A percentile compares a stretch with the other conserved stretches of the same genome.
phyloP scores from a whole-genome alignment of 2,329 filamentous ascomycete genomes.

The Botrytis deweyae region DNA sequence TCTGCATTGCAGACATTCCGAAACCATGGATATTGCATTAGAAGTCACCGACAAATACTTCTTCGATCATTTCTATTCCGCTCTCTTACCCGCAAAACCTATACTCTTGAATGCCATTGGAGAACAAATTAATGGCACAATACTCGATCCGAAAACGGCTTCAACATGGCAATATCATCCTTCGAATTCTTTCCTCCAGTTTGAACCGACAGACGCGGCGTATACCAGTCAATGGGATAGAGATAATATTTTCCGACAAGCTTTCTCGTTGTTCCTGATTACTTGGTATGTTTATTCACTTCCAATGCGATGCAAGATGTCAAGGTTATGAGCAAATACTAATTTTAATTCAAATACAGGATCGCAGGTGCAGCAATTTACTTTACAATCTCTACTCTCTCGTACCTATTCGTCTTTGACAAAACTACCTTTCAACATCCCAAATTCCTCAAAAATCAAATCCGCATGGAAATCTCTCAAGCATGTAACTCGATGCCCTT shows the following conservation, averaged over 20 bases:
- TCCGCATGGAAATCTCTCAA: slow-evolving; percentile 80
- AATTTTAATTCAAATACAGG: slow-evolving; percentile 49
- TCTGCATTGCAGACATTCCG: neutral
- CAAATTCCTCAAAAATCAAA: slow-evolving; percentile 93
- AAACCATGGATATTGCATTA: slow-evolving; percentile 83
- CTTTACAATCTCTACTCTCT: slow-evolving; percentile 78
- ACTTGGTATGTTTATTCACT: slow-evolving; percentile 65
- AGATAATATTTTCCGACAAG: slow-evolving; percentile 75
- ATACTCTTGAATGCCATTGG: slow-evolving; percentile 53
- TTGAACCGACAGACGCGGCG: slow-evolving; percentile 72
- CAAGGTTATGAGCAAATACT: neutral
- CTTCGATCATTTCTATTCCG: slow-evolving; percentile 77
- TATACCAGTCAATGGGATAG: slow-evolving; percentile 76
- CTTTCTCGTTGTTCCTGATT: slow-evolving; percentile 74
- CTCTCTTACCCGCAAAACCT: slow-evolving; percentile 60
- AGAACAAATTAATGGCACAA: slow-evolving; percentile 49
- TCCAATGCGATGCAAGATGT: too few relatives aligned
- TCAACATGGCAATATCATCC: slow-evolving; percentile 70
- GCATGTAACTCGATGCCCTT: slow-evolving; percentile 72
- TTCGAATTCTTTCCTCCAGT: slow-evolving; percentile 65
- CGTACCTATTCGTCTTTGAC: slow-evolving; percentile 88
- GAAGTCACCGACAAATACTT: slow-evolving; percentile 80
- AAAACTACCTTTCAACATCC: slow-evolving; percentile 86
- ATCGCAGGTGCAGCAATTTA: slow-evolving; percentile 82
- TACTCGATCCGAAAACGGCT: slow-evolving; percentile 55